Conservation (phyloP, 2,329 filamentous ascomycete genomes). For the Stagonosporopsis vannaccii region DNA sequence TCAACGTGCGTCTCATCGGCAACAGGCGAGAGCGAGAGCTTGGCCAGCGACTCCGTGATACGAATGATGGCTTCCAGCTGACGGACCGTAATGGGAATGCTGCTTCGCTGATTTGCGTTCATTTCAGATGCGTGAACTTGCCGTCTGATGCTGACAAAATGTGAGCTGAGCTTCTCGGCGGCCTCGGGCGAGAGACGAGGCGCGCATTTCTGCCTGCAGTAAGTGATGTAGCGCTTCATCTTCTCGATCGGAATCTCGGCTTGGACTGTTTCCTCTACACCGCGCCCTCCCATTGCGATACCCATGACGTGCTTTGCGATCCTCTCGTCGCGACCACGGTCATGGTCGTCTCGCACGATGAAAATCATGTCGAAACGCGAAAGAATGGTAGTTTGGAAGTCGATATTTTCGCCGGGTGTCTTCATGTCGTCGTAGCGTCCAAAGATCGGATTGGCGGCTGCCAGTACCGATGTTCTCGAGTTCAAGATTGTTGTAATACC, state of each 20-base stretch:
- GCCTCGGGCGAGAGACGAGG: conserved; percentile 89
- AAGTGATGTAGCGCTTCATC: conserved; percentile 96
- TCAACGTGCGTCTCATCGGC: conserved; percentile 93
- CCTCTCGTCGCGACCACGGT: conserved; percentile 84
- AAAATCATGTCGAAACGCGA: conserved; percentile 99
- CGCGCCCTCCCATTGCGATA: conserved; percentile 91
- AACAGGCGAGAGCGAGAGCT: conserved; percentile 83
- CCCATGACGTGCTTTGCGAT: conserved; percentile 98
- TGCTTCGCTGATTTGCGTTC: conserved; percentile 87
- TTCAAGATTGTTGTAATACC: conserved; percentile 99
- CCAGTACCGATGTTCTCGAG: conserved; percentile 90
- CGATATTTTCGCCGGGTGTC: conserved; percentile 96
- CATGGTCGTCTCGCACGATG: conserved; percentile 95
- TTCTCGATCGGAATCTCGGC: conserved; percentile 93
- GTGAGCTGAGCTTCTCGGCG: conserved; percentile 92
- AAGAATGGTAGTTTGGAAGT: conserved; percentile 97
- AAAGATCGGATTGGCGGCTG: conserved; percentile 96
- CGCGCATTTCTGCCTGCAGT: conserved; percentile 94
- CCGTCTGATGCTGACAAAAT: conserved; percentile 94
- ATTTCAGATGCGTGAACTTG: conserved; percentile 93
- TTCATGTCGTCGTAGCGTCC: conserved; percentile 98
- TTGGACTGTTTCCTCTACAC: conserved; percentile 80
- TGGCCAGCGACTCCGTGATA: conserved; percentile 94
- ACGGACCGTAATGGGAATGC: conserved; percentile 96
- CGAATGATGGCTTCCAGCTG: conserved; percentile 97